Percentiles rank a stretch among this genome's conserved stretches.
Evolutionary conservation across 176 grass and related monocot genomes (phyloP).

Genomic region (Canna indica): DNA sequence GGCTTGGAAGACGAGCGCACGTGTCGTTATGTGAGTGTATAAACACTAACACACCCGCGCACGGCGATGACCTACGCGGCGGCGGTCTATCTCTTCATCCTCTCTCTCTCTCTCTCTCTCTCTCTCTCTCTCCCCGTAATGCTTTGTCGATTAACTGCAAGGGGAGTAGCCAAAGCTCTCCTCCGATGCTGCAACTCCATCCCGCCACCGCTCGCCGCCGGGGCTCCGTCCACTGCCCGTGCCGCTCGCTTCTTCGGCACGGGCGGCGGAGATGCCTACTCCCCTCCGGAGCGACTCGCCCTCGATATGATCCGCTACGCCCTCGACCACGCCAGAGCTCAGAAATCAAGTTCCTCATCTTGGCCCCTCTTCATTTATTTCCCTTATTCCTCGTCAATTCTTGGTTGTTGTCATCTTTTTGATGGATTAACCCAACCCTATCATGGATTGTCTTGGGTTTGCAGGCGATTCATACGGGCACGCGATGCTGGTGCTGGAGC

Average conservation of each 20-base stretch:
- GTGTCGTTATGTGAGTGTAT: not conserved
- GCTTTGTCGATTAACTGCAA: not conserved
- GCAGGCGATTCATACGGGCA: constrained; percentile 40
- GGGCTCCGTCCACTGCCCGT: too few species aligned
- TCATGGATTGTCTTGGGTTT: constrained; percentile 5
- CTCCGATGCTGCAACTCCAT: not conserved
- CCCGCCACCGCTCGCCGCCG: constrained; percentile 14
- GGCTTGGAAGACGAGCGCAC: not conserved
- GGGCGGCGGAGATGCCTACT: constrained; percentile 29
- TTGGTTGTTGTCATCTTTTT: not conserved
- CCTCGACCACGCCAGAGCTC: constrained; percentile 35
- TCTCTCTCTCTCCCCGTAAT: not conserved
- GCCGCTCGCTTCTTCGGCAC: constrained; percentile 8
- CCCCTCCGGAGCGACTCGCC: not conserved
- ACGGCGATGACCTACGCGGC: not conserved
- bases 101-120: not conserved
- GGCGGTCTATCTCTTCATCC: not conserved
- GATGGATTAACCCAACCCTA: not conserved
- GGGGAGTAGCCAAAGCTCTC: constrained; percentile 14
- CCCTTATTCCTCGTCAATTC: not conserved
- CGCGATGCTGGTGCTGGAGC: constrained; percentile 84
- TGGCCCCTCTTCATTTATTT: not conserved
- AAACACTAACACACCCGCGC: not conserved
- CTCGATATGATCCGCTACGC: constrained; percentile 64
- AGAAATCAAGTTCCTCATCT: constrained; percentile 37